Evolutionary conservation across 345 rosid species (phyloP), one percentile per base, ranked within the genome.

Genomic region (Abelmoschus esculentus): DNA sequence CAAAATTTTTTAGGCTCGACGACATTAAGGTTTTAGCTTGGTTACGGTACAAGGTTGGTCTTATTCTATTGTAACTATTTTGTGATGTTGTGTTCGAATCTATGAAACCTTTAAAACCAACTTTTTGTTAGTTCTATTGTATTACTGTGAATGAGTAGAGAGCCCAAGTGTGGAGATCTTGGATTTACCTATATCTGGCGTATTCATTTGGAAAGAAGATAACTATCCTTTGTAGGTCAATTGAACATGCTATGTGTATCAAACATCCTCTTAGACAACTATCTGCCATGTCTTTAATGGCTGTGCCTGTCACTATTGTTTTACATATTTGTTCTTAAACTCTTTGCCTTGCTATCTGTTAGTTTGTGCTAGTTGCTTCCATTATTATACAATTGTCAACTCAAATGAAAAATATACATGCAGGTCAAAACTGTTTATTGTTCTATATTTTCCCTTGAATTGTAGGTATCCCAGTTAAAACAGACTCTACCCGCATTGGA

Each of bases 11-110:
- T 73, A 88, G 97, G 76, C 96, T 93, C 66, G 90, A 89, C 66
- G 91, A 90, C 79, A 72, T 82, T 10, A 93, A 87, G 80, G 92
- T 90, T 56, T 67, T 93, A 74, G 79, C 87, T 61, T 93, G 98
- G 98, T 82, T 93, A 72, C 68, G 56, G 29, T 84, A 61, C 78
- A 93, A 93, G 97, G 96, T 90, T 46, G 61, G 84, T 55, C 65
- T 79, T 79, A 70, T 49, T 22, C 29, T 54, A 15, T 61, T 70
- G 19, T 19, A 46, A 52, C 17, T 32, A 5, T n/a, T 18, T 62
- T 46, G 67, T 42, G 58, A 22, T 36, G 36, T 5, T 54, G 29
- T 58, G 38, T 73, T 26, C 46, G 32, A 40, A 61, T 38, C 66
- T 49, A 3, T 73, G 73, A 55, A 42, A 44, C 29, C 50, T 71